phyloP scores from a whole-genome alignment of 257 asterid genomes.

The Pogostemon cablin region DNA sequence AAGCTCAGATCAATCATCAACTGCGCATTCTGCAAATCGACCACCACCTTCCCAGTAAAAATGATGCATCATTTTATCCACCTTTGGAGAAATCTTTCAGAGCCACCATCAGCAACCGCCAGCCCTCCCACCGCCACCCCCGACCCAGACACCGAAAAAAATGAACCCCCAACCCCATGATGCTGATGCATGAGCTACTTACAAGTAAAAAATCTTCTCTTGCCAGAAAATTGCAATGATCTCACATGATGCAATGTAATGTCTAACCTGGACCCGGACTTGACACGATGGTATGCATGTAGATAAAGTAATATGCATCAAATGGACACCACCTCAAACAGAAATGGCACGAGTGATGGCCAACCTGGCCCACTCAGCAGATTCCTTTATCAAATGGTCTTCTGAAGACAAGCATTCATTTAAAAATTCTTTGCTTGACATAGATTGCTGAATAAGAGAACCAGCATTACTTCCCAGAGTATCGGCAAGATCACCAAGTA shows the following conservation, averaged over 20 bases:
- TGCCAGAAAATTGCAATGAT: constrained; percentile 56
- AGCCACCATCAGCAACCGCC: constrained; percentile 16
- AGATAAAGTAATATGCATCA: constrained; percentile 56
- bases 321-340: constrained; percentile 52
- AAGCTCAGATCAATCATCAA: constrained; percentile 21
- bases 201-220: constrained; percentile 51
- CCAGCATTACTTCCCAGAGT: constrained; percentile 87
- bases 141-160: constrained; percentile 15
- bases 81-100: not conserved
- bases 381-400: constrained; percentile 85
- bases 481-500: constrained; percentile 92
- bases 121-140: not conserved
- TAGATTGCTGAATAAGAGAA: constrained; percentile 79
- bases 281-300: constrained; percentile 85
- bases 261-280: constrained; percentile 51
- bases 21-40: constrained; percentile 32
- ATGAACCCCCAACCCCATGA: constrained; percentile 36
- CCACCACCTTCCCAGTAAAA: constrained; percentile 25
- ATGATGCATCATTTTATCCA: constrained; percentile 11
- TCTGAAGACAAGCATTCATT: constrained; percentile 88
- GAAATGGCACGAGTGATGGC: constrained; percentile 91
- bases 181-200: constrained; percentile 71
- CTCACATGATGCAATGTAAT: constrained; percentile 33
- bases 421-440: constrained; percentile 82
- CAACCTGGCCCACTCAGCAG: constrained; percentile 97